phyloP scores from a whole-genome alignment of 495 filamentous ascomycete species.

The Trichodelitschia bisporula region DNA sequence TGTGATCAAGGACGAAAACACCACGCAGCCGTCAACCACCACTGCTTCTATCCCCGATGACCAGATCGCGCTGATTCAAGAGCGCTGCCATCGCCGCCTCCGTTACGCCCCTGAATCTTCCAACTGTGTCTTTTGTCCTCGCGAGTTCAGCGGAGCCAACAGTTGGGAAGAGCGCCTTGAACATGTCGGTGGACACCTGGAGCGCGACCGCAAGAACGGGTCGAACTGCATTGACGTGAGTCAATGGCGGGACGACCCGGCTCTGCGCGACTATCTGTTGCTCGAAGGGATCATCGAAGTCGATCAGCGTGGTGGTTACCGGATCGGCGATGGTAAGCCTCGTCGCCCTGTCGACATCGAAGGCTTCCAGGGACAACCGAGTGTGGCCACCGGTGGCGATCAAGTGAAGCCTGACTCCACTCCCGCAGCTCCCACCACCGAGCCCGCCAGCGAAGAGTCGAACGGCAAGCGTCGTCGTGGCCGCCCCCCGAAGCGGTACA shows the following conservation, averaged over 20 bases:
- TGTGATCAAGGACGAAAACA: too few relatives aligned
- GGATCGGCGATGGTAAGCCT: too few relatives aligned
- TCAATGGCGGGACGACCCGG: constrained; percentile 14
- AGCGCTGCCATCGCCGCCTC: constrained; percentile 31
- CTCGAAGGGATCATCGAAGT: constrained; percentile 26
- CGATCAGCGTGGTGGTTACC: too few relatives aligned
- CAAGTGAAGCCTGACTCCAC: too few relatives aligned
- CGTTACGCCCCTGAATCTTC: constrained; percentile 35
- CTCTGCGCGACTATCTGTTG: constrained; percentile 26
- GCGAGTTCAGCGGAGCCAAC: constrained; percentile 31
- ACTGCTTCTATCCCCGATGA: constrained; percentile 8
- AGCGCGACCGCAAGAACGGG: constrained; percentile 16
- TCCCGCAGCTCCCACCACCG: too few relatives aligned
- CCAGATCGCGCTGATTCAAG: constrained; percentile 21
- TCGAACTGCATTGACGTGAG: constrained; percentile 3
- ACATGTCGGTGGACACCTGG: constrained; percentile 67
- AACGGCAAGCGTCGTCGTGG: too few relatives aligned
- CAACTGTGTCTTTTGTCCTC: constrained; percentile 36
- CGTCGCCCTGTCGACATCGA: too few relatives aligned
- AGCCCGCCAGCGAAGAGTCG: too few relatives aligned
- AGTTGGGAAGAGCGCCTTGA: constrained; percentile 78
- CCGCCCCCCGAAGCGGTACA: too few relatives aligned
- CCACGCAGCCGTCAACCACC: too few relatives aligned
- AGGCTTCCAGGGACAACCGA: too few relatives aligned
- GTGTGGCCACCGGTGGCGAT: too few relatives aligned